A percentile compares a stretch with the other conserved stretches of the same genome.
Conservation (phyloP, 345 rosid genomes). For the Citrus trifoliata region DNA sequence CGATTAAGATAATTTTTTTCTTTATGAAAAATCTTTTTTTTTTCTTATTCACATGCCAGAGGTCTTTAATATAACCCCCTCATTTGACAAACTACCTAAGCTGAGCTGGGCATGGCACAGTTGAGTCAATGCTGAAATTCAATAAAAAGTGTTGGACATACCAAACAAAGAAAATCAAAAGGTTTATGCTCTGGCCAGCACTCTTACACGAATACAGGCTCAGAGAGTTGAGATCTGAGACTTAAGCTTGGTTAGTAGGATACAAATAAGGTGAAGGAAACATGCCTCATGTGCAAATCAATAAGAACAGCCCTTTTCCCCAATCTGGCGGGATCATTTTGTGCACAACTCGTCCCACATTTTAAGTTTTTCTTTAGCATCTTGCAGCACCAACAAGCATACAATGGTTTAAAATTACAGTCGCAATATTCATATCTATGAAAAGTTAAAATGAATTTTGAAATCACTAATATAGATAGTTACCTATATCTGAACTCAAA, state of each 20-base stretch:
- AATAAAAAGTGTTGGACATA: neutral
- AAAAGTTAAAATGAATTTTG: neutral
- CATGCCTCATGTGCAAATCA: neutral
- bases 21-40: neutral
- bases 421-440: neutral
- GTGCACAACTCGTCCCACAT: neutral
- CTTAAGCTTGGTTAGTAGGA: neutral
- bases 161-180: neutral
- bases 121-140: neutral
- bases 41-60: neutral
- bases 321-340: neutral
- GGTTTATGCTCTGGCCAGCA: neutral
- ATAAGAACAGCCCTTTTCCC: neutral
- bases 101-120: neutral
- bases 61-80: neutral
- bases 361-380: neutral
- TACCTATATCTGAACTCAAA: neutral
- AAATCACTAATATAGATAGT: neutral
- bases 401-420: neutral
- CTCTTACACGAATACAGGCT: neutral
- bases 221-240: neutral
- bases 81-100: neutral
- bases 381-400: neutral
- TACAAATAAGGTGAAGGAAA: neutral
- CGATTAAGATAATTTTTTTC: neutral